phyloP scores from a whole-genome alignment of 31 red algal species.

The Bonnemaisonia californica region DNA sequence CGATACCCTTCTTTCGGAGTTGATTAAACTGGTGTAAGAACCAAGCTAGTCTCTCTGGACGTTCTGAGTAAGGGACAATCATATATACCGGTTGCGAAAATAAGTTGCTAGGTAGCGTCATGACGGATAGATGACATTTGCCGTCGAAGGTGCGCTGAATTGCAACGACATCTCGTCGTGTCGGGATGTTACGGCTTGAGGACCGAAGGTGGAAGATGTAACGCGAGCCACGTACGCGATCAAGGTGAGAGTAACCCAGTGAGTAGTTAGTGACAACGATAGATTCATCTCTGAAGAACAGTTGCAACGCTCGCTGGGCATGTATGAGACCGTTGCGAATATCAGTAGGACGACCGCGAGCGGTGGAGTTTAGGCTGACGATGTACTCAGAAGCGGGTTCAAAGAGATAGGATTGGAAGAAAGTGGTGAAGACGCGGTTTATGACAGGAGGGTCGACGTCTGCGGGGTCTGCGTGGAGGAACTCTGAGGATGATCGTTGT shows the following conservation, averaged over 20 bases:
- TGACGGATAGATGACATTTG: conserved; percentile 17
- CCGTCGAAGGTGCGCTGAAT: conserved; percentile 58
- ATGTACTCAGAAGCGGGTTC: conserved; percentile 35
- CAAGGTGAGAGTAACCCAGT: conserved; percentile 49
- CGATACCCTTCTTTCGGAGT: not conserved
- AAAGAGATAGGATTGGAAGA: conserved; percentile 54
- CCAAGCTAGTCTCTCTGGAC: conserved; percentile 45
- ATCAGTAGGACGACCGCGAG: conserved; percentile 11
- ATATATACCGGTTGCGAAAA: conserved; percentile 33
- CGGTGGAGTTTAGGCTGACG: conserved; percentile 3
- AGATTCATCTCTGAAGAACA: conserved; percentile 18
- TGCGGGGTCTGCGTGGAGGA: not conserved
- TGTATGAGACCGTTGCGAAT: conserved; percentile 11
- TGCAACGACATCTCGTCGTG: conserved; percentile 33
- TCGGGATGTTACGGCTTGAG: not conserved
- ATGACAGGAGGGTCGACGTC: not conserved
- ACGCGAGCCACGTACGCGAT: conserved; percentile 30
- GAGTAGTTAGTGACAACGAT: conserved; percentile 40
- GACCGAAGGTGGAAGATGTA: conserved; percentile 53
- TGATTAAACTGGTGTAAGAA: conserved; percentile 62
- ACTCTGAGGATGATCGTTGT: not conserved
- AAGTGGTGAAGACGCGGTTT: conserved; percentile 51
- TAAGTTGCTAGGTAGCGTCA: not conserved
- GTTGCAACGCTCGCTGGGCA: conserved; percentile 22
- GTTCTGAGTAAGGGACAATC: conserved; percentile 59